Evolutionary conservation across 2,329 filamentous ascomycete genomes (phyloP).

Genomic region (Venturiaceae sp.): DNA sequence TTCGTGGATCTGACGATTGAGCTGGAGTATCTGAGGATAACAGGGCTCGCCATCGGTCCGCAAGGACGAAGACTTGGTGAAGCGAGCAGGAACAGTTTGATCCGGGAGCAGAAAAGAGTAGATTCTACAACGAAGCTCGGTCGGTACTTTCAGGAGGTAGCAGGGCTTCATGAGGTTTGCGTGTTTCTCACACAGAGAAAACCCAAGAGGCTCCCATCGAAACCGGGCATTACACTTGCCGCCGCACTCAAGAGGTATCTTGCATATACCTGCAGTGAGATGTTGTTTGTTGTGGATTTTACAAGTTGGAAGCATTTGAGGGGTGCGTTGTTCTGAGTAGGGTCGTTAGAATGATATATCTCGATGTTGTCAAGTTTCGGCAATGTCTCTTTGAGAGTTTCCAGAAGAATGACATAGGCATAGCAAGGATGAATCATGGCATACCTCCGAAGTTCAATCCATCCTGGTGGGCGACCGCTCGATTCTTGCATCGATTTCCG

Average conservation of each 20-base stretch:
- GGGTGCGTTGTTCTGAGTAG: not conserved
- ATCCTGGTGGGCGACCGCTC: not conserved
- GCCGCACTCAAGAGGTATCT: not conserved
- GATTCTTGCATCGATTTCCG: not conserved
- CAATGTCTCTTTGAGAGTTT: too few relatives aligned
- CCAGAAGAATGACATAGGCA: too few relatives aligned
- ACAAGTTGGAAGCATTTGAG: not conserved
- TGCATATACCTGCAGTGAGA: not conserved
- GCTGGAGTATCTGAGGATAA: not conserved
- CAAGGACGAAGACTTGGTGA: not conserved
- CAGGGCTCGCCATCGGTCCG: not conserved
- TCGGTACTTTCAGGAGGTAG: not conserved
- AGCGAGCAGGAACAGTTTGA: not conserved
- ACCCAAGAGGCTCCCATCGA: not conserved
- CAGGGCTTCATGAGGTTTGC: not conserved
- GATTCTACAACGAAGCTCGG: not conserved
- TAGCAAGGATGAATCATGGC: too few relatives aligned
- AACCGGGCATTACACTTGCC: not conserved
- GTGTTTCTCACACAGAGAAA: not conserved
- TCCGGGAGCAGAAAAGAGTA: not conserved
- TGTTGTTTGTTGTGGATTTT: not conserved
- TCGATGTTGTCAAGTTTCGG: too few relatives aligned
- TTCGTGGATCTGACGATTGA: not conserved
- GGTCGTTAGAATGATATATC: not conserved
- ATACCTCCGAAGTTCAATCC: not conserved